Conservation (phyloP, 495 filamentous ascomycete species). For the Neurospora intermedia region DNA sequence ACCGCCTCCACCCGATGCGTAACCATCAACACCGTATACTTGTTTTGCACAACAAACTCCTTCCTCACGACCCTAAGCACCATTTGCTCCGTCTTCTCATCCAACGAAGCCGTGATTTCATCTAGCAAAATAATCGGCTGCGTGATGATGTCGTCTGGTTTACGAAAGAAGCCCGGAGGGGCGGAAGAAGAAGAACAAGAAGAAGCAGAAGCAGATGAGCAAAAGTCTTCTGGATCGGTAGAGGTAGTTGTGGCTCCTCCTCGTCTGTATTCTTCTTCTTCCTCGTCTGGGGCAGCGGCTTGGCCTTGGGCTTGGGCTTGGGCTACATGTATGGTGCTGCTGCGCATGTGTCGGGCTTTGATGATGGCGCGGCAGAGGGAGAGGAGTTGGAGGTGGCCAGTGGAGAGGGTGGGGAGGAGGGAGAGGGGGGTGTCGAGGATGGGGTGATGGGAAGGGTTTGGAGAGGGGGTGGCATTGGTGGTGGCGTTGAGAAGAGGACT, state of each 20-base stretch:
- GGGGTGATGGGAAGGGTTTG: not conserved
- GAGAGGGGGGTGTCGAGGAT: slow-evolving; percentile 12
- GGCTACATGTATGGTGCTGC: not conserved
- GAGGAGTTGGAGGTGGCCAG: slow-evolving; percentile 21
- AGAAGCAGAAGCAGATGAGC: too few species aligned
- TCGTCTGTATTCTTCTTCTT: too few species aligned
- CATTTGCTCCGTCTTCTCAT: slow-evolving; percentile 64
- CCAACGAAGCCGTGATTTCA: slow-evolving; percentile 74
- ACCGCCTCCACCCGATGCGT: slow-evolving; percentile 53
- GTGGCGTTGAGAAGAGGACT: not conserved
- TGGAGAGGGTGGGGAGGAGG: slow-evolving; percentile 17
- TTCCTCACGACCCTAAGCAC: slow-evolving; percentile 58
- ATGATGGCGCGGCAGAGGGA: slow-evolving; percentile 15
- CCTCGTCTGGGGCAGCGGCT: too few species aligned
- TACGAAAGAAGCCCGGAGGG: not conserved
- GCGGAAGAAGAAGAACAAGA: too few species aligned
- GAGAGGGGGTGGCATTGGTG: too few species aligned
- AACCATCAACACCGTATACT: slow-evolving; percentile 50
- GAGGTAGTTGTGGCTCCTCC: too few species aligned
- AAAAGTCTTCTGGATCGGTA: too few species aligned
- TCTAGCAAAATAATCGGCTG: slow-evolving; percentile 62
- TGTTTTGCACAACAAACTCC: slow-evolving; percentile 34
- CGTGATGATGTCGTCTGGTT: not conserved
- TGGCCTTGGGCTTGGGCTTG: too few species aligned
- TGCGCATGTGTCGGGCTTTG: slow-evolving; percentile 4